These are phyloP conservation scores for Arxiozyma slooffiae DNA, from an alignment of 1,139 yeast species.

Conservation along the genomic window DNA sequence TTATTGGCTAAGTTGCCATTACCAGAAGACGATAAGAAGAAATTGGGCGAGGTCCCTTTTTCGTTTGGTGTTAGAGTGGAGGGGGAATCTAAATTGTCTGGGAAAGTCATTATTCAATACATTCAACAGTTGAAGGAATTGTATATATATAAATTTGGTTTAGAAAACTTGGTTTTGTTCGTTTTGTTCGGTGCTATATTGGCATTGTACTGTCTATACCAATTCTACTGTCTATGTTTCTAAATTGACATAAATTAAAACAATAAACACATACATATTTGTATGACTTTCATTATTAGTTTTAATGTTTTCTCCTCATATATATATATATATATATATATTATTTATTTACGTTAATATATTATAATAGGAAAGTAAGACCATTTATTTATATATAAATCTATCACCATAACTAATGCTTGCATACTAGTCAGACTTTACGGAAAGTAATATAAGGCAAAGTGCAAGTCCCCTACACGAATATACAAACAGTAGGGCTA, in stretches of 20 bases:
- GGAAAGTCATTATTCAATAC: conserved; percentile 39
- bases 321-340: too few relatives aligned
- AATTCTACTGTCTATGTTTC: conserved; percentile 16
- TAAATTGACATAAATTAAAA: neutral
- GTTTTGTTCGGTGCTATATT: conserved; percentile 25
- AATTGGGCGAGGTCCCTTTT: conserved; percentile 39
- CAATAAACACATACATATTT: neutral
- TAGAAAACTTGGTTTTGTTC: conserved; percentile 29
- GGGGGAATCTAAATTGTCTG: conserved; percentile 39
- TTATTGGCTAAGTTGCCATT: conserved; percentile 37
- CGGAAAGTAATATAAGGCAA: too few relatives aligned
- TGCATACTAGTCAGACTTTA: too few relatives aligned
- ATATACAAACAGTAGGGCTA: too few relatives aligned
- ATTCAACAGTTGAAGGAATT: conserved; percentile 36
- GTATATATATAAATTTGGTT: conserved; percentile 37
- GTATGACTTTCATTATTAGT: too few relatives aligned
- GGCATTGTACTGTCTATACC: conserved; percentile 24
- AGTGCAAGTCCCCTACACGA: too few relatives aligned
- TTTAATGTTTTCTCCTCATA: too few relatives aligned
- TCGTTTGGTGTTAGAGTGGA: conserved; percentile 43
- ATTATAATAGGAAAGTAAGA: too few relatives aligned
- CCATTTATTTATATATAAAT: too few relatives aligned
- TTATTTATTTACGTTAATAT: too few relatives aligned
- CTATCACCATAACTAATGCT: too few relatives aligned
- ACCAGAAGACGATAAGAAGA: conserved; percentile 24